Evolutionary conservation across 495 filamentous ascomycete species (phyloP).

Genomic region (Xylaria longipes): DNA sequence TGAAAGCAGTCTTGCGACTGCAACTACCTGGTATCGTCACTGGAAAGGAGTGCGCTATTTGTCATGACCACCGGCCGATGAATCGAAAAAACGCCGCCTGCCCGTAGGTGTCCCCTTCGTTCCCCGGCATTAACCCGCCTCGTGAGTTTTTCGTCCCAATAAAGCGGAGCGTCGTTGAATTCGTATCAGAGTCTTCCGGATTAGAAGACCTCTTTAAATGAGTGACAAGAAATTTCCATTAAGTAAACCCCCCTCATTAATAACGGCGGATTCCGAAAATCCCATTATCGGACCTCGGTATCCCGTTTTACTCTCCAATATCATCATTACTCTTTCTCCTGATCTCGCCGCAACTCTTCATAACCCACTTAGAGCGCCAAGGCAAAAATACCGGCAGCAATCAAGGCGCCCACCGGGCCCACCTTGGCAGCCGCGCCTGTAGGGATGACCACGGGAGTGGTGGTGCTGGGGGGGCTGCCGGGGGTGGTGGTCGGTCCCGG

Average conservation of each 20-base stretch:
- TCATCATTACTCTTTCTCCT: slow-evolving; percentile 13
- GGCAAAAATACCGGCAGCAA: slow-evolving; percentile 41
- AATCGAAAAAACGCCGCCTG: slow-evolving; percentile 19
- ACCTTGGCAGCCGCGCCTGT: slow-evolving; percentile 41
- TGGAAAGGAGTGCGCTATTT: slow-evolving; percentile 16
- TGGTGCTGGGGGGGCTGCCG: background rate
- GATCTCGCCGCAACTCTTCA: background rate
- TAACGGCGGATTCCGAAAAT: background rate
- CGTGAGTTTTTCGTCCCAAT: slow-evolving; percentile 9
- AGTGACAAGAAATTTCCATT: slow-evolving; percentile 5
- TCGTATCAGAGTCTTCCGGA: slow-evolving; percentile 2
- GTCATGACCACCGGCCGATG: slow-evolving; percentile 15
- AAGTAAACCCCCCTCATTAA: background rate
- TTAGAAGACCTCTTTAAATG: background rate
- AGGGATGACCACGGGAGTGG: slow-evolving; percentile 28
- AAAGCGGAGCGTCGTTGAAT: slow-evolving; percentile 3
- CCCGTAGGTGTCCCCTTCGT: background rate
- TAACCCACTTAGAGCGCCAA: slow-evolving; percentile 38
- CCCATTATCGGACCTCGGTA: background rate
- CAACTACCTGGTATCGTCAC: slow-evolving; percentile 7
- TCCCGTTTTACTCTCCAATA: background rate
- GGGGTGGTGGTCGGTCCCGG: slow-evolving; percentile 10
- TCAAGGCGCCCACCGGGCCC: slow-evolving; percentile 39
- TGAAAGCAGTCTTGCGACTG: slow-evolving; percentile 4
- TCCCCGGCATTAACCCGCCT: slow-evolving; percentile 1